A percentile compares a stretch with the other conserved stretches of the same genome.
These are phyloP conservation scores for Pyrus communis DNA, from an alignment of 306 rosid species.

Conservation along the genomic window DNA sequence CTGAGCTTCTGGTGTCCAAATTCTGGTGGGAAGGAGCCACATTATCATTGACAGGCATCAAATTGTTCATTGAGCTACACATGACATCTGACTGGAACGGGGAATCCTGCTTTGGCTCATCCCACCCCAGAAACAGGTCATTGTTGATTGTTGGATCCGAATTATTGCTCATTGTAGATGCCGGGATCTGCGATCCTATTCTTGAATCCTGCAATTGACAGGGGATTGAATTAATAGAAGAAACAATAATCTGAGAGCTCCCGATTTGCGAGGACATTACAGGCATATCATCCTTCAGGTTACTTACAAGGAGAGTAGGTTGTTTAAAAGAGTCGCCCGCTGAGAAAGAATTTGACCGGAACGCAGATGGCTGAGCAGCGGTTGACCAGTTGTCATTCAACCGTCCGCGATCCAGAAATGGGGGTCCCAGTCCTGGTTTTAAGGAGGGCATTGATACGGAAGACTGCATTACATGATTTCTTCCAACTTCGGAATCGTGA, in stretches of 20 bases:
- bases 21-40: conserved; percentile 35
- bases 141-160: conserved; percentile 28
- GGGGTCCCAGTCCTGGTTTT: conserved; percentile 39
- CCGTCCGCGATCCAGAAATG: conserved; percentile 46
- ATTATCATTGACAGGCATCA: conserved; percentile 40
- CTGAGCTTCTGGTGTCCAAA: conserved; percentile 21
- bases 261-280: conserved; percentile 35
- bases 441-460: conserved; percentile 37
- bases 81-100: conserved; percentile 35
- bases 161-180: conserved; percentile 22
- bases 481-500: conserved; percentile 38
- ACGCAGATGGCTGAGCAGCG: conserved; percentile 45
- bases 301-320: conserved; percentile 22
- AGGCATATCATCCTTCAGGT: conserved; percentile 31
- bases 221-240: conserved; percentile 38
- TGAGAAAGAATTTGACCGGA: conserved; percentile 43
- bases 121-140: conserved; percentile 56
- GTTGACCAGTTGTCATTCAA: conserved; percentile 52
- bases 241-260: conserved; percentile 29
- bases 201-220: conserved; percentile 35
- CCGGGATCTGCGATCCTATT: conserved; percentile 37
- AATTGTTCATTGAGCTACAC: conserved; percentile 41
- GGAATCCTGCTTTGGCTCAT: conserved; percentile 43
- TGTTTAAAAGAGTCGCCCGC: conserved; percentile 35
- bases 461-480: conserved; percentile 39